Conservation (phyloP, 257 asterid genomes). For the Buddleja alternifolia region DNA sequence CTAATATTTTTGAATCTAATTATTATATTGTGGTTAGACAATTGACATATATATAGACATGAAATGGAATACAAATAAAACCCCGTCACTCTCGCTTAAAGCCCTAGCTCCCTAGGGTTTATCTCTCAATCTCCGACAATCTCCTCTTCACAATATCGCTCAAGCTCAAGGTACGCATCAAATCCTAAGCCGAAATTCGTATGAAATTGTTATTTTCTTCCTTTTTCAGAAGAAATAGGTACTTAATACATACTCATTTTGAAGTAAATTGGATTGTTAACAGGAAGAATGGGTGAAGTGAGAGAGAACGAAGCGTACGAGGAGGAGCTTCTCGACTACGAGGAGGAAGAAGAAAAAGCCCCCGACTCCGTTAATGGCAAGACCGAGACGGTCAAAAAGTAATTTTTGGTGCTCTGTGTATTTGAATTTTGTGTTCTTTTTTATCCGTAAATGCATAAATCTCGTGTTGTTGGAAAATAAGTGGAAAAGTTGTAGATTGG, state of each 20-base stretch:
- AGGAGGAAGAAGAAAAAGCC: slow-evolving; percentile 65
- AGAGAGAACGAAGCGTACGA: slow-evolving; percentile 76
- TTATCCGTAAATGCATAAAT: slow-evolving; percentile 6
- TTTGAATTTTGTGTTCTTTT: slow-evolving; percentile 11
- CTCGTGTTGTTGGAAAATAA: background rate
- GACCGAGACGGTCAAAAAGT: slow-evolving; percentile 42
- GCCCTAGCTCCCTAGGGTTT: slow-evolving; percentile 43
- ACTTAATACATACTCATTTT: slow-evolving; percentile 2
- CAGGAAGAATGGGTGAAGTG: slow-evolving; percentile 45
- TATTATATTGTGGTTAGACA: too few species aligned
- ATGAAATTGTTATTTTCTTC: background rate
- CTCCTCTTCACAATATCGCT: slow-evolving; percentile 21
- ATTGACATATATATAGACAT: too few species aligned
- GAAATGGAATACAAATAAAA: background rate
- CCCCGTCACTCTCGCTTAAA: slow-evolving; percentile 22
- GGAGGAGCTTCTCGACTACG: slow-evolving; percentile 73
- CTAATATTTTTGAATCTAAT: too few species aligned
- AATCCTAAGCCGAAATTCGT: background rate
- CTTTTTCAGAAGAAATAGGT: slow-evolving; percentile 1
- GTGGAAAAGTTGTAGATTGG: background rate
- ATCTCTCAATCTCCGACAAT: slow-evolving; percentile 26
- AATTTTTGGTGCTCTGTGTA: slow-evolving; percentile 7
- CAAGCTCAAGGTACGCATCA: slow-evolving; percentile 31
- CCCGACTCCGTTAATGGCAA: slow-evolving; percentile 42
- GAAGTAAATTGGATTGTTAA: slow-evolving; percentile 25